Evolutionary conservation across 1,139 yeast genomes (phyloP).

Genomic region (Trichomonascaceae sp.): DNA sequence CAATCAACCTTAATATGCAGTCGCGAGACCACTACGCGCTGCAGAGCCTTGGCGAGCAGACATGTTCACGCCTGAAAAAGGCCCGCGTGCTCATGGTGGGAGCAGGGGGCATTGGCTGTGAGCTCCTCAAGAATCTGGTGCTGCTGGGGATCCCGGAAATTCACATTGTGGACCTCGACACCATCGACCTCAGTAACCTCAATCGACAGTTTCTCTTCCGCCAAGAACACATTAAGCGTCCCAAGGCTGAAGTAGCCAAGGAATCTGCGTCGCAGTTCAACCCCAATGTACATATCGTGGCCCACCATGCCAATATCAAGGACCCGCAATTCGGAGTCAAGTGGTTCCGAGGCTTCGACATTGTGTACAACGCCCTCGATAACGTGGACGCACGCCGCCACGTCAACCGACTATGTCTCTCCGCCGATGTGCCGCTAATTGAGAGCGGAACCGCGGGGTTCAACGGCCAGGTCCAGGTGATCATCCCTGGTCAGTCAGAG

Average conservation of each 20-base stretch:
- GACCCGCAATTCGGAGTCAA: constrained; percentile 59
- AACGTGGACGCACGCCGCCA: constrained; percentile 85
- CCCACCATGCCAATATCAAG: constrained; percentile 85
- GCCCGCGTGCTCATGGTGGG: constrained; percentile 66
- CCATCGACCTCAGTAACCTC: constrained; percentile 81
- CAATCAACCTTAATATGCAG: background rate
- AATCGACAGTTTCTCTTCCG: constrained; percentile 89
- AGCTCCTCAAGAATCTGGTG: constrained; percentile 72
- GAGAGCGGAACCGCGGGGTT: constrained; percentile 96
- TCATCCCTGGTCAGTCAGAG: constrained; percentile 68
- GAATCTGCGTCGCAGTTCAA: constrained; percentile 72
- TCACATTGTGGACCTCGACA: constrained; percentile 87
- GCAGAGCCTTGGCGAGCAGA: background rate
- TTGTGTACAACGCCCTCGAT: constrained; percentile 85
- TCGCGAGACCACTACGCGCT: constrained; percentile 1
- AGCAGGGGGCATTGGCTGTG: constrained; percentile 99
- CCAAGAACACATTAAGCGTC: constrained; percentile 71
- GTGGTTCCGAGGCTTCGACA: constrained; percentile 73
- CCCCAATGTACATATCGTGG: constrained; percentile 53
- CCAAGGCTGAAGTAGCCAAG: constrained; percentile 70
- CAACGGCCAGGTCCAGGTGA: constrained; percentile 88
- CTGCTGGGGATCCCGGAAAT: constrained; percentile 80
- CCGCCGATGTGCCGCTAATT: constrained; percentile 61
- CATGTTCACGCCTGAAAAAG: background rate
- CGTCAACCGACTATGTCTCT: constrained; percentile 73